Evolutionary conservation across 2,329 filamentous ascomycete species (phyloP).

Genomic region (Phialophora expanda): DNA sequence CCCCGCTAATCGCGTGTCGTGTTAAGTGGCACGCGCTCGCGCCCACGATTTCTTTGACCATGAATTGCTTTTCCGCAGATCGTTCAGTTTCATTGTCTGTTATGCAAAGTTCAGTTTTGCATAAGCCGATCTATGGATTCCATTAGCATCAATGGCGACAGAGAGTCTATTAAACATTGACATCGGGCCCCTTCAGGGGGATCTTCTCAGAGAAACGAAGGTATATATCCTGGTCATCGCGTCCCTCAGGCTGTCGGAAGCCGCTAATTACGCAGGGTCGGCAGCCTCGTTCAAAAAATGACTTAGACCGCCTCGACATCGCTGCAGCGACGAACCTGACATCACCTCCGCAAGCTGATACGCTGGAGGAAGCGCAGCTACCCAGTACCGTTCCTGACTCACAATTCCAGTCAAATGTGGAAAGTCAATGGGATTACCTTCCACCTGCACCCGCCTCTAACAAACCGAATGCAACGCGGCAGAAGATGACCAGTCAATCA

Average conservation of each 20-base stretch:
- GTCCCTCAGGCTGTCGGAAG: slow-evolving; percentile 5
- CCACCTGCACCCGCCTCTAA: slow-evolving; percentile 9
- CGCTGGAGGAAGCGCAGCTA: slow-evolving; percentile 31
- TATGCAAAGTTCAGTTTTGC: neutral
- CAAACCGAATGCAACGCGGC: slow-evolving; percentile 5
- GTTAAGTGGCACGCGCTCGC: slow-evolving; percentile 4
- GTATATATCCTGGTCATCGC: slow-evolving; percentile 19
- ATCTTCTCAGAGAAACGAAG: slow-evolving; percentile 19
- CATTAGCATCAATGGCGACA: slow-evolving; percentile 26
- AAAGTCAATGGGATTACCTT: slow-evolving; percentile 19
- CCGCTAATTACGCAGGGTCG: slow-evolving; percentile 32
- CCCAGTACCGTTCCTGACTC: slow-evolving; percentile 36
- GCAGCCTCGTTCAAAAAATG: slow-evolving; percentile 25
- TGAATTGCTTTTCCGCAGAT: neutral
- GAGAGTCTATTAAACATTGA: slow-evolving; percentile 32
- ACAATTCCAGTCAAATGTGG: slow-evolving; percentile 27
- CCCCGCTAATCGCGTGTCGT: slow-evolving; percentile 11
- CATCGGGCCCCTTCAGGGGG: slow-evolving; percentile 25
- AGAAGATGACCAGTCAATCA: slow-evolving; percentile 46
- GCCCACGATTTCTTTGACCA: neutral
- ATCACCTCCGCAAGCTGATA: neutral
- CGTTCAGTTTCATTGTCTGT: slow-evolving; percentile 2
- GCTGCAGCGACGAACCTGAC: neutral
- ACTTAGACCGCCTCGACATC: slow-evolving; percentile 9
- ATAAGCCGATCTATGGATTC: slow-evolving; percentile 3